Evolutionary conservation across 2,329 filamentous ascomycete species (phyloP).

Genomic region (Coniochaeta sp.): DNA sequence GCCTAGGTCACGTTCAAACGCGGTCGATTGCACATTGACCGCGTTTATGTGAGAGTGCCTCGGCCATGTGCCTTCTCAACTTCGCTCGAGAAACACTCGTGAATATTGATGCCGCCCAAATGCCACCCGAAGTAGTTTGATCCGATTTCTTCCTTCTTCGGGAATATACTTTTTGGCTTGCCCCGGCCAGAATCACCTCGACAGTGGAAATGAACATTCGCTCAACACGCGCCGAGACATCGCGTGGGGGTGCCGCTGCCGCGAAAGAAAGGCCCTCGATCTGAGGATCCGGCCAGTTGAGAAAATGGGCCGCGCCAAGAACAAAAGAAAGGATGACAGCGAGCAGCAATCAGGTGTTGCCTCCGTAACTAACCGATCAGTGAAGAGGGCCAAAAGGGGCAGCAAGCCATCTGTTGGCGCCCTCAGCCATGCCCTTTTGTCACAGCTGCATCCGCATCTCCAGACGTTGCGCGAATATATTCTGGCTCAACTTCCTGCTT

Average conservation of each 20-base stretch:
- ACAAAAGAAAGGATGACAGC: not conserved
- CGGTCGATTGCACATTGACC: not conserved
- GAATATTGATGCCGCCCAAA: too few relatives aligned
- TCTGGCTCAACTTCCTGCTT: constrained; percentile 54
- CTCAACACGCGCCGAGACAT: not conserved
- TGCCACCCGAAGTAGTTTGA: too few relatives aligned
- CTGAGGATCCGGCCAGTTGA: not conserved
- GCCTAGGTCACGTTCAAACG: not conserved
- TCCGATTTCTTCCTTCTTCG: not conserved
- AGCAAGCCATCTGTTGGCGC: not conserved
- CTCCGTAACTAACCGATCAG: not conserved
- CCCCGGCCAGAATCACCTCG: not conserved
- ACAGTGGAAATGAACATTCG: not conserved
- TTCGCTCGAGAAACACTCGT: too few relatives aligned
- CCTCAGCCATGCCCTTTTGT: constrained; percentile 55
- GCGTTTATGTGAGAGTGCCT: too few relatives aligned
- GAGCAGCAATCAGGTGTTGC: not conserved
- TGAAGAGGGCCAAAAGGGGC: not conserved
- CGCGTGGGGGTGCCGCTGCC: not conserved
- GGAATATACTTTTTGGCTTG: not conserved
- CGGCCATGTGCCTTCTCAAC: too few relatives aligned
- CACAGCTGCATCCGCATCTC: constrained; percentile 59
- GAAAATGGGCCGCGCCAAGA: not conserved
- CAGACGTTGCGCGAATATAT: constrained; percentile 65
- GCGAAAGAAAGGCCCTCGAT: not conserved